These are phyloP conservation scores for Hamigera avellanea DNA, from an alignment of 495 filamentous ascomycete species.

Conservation along the genomic window DNA sequence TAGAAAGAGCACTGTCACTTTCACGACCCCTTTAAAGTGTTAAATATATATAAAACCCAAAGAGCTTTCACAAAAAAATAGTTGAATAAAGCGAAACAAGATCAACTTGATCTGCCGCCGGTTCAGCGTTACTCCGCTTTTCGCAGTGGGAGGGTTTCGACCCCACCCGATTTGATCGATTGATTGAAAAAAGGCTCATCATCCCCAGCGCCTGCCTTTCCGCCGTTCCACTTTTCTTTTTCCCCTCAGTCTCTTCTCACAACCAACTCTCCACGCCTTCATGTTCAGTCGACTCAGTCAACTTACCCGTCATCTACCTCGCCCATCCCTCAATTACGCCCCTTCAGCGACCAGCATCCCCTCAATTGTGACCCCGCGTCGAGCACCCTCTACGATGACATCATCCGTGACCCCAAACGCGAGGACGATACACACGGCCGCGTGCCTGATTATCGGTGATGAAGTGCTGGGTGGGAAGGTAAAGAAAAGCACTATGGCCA, in stretches of 20 bases:
- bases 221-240: constrained; percentile 2
- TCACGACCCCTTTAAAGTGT: too few relatives aligned
- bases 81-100: background rate
- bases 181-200: background rate
- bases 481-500: too few relatives aligned
- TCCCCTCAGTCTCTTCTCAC: background rate
- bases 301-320: constrained; percentile 59
- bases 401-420: constrained; percentile 36
- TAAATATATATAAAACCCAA: too few relatives aligned
- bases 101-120: too few relatives aligned
- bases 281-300: constrained; percentile 73
- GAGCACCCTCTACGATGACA: constrained; percentile 38
- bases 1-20: too few relatives aligned
- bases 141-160: background rate
- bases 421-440: constrained; percentile 74
- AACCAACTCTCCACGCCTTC: constrained; percentile 1
- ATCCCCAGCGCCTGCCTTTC: background rate
- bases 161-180: background rate
- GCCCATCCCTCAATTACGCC: constrained; percentile 42
- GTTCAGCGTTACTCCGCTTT: background rate
- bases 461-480: constrained; percentile 97
- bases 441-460: constrained; percentile 91
- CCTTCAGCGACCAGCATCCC: constrained; percentile 31
- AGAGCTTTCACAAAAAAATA: background rate
- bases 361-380: constrained; percentile 11